Evolutionary conservation across 2,329 filamentous ascomycete species (phyloP), one percentile per base, ranked within the genome.

Genomic region (Alternaria viburni): DNA sequence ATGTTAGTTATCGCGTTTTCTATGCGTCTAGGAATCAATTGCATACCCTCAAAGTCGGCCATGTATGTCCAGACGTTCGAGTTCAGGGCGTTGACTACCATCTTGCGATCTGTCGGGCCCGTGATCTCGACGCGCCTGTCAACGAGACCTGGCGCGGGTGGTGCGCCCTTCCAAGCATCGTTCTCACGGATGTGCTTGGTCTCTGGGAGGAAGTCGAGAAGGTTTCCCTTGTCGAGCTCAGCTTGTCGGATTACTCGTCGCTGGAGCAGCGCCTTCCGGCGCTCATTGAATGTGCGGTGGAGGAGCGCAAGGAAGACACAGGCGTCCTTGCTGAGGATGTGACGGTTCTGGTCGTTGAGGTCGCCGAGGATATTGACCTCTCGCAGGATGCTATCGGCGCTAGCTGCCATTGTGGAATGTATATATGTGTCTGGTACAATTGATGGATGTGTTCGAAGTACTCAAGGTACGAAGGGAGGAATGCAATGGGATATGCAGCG

Each of bases 21-120:
- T n/a, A n/a, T n/a, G n/a, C n/a, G n/a, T n/a, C n/a, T n/a, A n/a
- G n/a, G n/a, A n/a, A n/a, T n/a, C n/a, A n/a, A n/a, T n/a, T n/a
- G n/a, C n/a, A 75, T 81, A 96, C 94, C 95, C 84, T 99, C 96
- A 72, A 99, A 97, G 82, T 99, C 96, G 51, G 96, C 96, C 96
- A 99, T 99, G 78, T 98, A 99, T 60, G 95, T 98, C 91, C 92
- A 98, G 23, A 98, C 96, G 76, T 98, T 88, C 49, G 95, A 91
- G 82, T 98, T 99, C 79, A 98, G 79, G 10, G 96, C 96, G 81
- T 99, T 99, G 67, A 98, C 93, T 51, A 98, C 93, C 96, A 99
- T 99, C 88, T 98, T 99, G 72, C 96, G 88, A 83, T 98, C 96
- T 7, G 94, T 97, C 1, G 96, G 96, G 9, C 96, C 96, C 6